Percentiles rank a stretch among this genome's conserved stretches.
These are phyloP conservation scores for Fusarium dimerum DNA, from an alignment of 2,329 filamentous ascomycete species.

Conservation along the genomic window DNA sequence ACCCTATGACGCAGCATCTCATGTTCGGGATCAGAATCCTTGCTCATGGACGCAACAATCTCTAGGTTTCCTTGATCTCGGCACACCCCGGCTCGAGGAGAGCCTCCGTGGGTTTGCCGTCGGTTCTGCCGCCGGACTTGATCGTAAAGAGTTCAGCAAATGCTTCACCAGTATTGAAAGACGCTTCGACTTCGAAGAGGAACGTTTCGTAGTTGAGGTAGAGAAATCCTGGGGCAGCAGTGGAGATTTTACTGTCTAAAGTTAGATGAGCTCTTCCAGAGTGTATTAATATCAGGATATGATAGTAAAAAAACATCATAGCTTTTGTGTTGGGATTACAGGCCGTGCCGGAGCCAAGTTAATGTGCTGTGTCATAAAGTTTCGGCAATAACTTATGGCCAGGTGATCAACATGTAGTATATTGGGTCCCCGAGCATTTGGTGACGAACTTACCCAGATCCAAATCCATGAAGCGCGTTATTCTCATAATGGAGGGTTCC, in stretches of 20 bases:
- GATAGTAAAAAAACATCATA: no score
- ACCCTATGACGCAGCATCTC: no score
- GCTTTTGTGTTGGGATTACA: no score
- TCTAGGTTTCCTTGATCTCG: no score
- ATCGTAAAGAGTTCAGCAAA: conserved; percentile 1
- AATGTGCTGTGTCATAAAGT: not conserved
- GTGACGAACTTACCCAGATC: not conserved
- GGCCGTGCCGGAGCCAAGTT: no score
- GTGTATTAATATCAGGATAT: no score
- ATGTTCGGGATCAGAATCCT: no score
- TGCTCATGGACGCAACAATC: no score
- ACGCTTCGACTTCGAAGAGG: conserved; percentile 4
- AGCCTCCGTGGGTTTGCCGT: conserved; percentile 3
- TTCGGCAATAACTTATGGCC: not conserved
- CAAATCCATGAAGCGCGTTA: conserved; percentile 10
- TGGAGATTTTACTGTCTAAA: not conserved
- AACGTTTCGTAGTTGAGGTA: conserved; percentile 6
- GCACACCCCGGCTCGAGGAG: not conserved
- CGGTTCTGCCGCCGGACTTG: not conserved
- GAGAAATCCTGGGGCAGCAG: not conserved
- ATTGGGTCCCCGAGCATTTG: not conserved
- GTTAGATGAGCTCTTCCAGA: no score
- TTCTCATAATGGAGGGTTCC: conserved; percentile 8
- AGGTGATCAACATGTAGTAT: no score
- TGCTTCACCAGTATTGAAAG: not conserved